Percentiles rank a stretch among this genome's conserved stretches.
These are phyloP conservation scores for Epichloe sylvatica DNA, from an alignment of 2,329 filamentous ascomycete species.

Conservation along the genomic window DNA sequence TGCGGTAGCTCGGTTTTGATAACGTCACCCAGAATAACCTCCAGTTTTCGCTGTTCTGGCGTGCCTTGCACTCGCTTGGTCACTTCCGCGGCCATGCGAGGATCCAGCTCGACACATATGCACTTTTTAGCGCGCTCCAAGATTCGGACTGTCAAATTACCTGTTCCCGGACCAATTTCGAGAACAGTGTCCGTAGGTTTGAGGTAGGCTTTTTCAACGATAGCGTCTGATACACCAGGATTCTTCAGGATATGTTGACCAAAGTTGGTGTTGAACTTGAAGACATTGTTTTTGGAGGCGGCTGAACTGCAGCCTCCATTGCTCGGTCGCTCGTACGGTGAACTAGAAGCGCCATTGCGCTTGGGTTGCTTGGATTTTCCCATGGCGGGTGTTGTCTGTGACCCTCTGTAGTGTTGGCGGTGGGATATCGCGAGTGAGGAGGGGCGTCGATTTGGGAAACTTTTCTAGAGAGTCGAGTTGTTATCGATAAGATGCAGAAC, in stretches of 20 bases:
- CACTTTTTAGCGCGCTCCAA: slow-evolving; percentile 71
- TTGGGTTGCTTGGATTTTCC: slow-evolving; percentile 39
- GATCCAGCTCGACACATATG: slow-evolving; percentile 84
- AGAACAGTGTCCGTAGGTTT: slow-evolving; percentile 86
- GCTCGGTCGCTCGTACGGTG: slow-evolving; percentile 28
- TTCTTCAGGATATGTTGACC: slow-evolving; percentile 89
- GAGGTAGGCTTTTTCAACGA: slow-evolving; percentile 59
- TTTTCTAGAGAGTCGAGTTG: not conserved
- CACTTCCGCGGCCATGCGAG: slow-evolving; percentile 89
- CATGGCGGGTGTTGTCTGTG: slow-evolving; percentile 23
- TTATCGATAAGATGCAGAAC: slow-evolving; percentile 12
- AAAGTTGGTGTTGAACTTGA: slow-evolving; percentile 90
- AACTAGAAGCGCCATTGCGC: slow-evolving; percentile 32
- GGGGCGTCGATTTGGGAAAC: not conserved
- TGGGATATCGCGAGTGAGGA: slow-evolving; percentile 3
- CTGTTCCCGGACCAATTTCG: slow-evolving; percentile 82
- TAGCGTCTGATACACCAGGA: slow-evolving; percentile 67
- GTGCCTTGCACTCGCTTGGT: slow-evolving; percentile 89
- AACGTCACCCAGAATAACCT: slow-evolving; percentile 72
- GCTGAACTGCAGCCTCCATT: slow-evolving; percentile 6
- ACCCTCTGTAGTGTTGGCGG: slow-evolving; percentile 1
- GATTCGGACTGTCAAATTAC: slow-evolving; percentile 80
- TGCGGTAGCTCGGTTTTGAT: slow-evolving; percentile 70
- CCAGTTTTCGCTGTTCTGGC: slow-evolving; percentile 67
- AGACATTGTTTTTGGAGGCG: slow-evolving; percentile 60